phyloP scores from a whole-genome alignment of 2,329 filamentous ascomycete species.

The Aspergillus unguis region DNA sequence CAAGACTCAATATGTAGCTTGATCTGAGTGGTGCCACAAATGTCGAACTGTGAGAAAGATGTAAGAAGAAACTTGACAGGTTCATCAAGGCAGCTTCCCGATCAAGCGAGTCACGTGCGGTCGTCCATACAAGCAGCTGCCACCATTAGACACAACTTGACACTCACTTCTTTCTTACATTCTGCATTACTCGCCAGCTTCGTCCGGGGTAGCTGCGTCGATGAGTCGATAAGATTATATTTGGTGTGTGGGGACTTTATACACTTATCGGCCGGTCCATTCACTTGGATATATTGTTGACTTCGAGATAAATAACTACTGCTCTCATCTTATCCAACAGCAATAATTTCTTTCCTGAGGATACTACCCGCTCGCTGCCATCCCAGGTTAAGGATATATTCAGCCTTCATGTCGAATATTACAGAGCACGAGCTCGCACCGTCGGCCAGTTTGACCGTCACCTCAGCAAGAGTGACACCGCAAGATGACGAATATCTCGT shows the following conservation, averaged over 20 bases:
- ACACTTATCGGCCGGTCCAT: conserved; percentile 8
- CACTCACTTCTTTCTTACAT: background rate
- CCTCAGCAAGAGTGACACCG: background rate
- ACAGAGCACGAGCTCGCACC: background rate
- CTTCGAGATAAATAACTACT: background rate
- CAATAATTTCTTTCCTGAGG: background rate
- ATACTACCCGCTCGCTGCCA: background rate
- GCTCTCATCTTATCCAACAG: background rate
- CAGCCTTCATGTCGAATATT: background rate
- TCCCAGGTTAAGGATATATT: background rate
- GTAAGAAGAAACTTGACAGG: background rate
- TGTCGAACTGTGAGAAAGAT: background rate
- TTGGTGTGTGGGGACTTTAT: background rate
- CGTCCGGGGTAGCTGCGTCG: background rate
- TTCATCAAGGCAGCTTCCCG: conserved; percentile 11
- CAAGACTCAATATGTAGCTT: background rate
- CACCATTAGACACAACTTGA: background rate
- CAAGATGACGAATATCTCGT: conserved; percentile 1
- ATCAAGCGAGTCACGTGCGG: conserved; percentile 16
- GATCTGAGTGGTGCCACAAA: background rate
- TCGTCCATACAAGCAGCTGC: background rate
- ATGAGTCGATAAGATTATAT: conserved; percentile 4
- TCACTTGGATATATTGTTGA: conserved; percentile 5
- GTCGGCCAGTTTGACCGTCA: background rate
- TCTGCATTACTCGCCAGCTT: background rate